Conservation (phyloP, 768 basidiomycete species). For the Termitomyces bulborhizus region DNA sequence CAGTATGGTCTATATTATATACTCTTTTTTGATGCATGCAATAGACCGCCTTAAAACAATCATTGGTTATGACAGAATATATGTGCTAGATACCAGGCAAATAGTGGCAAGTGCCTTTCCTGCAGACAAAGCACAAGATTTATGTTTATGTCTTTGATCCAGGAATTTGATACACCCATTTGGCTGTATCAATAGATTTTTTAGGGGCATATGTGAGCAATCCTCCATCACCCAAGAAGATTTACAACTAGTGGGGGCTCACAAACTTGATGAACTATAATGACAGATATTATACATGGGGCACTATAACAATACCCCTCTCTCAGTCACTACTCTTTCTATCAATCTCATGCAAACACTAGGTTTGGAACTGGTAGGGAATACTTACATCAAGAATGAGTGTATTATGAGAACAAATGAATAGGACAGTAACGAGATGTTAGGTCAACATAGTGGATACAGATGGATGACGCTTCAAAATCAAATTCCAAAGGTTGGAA, state of each 20-base stretch:
- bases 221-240: conserved; percentile 74
- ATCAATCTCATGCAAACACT: neutral
- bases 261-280: neutral
- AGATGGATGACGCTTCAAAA: neutral
- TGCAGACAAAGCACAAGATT: neutral
- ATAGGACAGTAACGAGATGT: neutral
- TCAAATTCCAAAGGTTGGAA: neutral
- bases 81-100: conserved; percentile 76
- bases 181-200: conserved; percentile 68
- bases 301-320: neutral
- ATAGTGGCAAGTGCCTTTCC: conserved; percentile 48
- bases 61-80: conserved; percentile 82
- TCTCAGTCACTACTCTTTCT: neutral
- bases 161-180: conserved; percentile 81
- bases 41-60: conserved; percentile 83
- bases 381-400: neutral
- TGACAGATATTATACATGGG: neutral
- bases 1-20: neutral
- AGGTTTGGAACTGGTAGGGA: neutral
- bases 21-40: neutral
- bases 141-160: neutral
- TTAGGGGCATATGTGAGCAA: conserved; percentile 81
- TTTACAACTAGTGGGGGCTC: conserved; percentile 33
- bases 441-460: neutral
- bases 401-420: neutral